Base-by-base conservation (phyloP, 768 basidiomycete species). In the Gloeophyllum trabeum region DNA sequence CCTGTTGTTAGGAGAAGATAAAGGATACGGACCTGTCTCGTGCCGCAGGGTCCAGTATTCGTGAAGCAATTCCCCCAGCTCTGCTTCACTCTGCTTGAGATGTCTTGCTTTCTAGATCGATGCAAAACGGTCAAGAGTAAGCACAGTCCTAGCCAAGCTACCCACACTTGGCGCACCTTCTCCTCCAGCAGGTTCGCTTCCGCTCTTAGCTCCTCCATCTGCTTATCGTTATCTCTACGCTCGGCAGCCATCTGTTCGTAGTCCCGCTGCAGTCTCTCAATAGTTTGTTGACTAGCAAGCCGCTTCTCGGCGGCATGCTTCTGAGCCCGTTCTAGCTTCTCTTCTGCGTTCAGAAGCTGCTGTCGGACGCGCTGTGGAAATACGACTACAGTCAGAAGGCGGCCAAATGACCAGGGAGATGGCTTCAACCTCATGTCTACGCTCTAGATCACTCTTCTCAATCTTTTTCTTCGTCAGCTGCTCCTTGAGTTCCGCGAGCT, bases 41-140 rank as follows among this genome's bases (percentile, higher is more conserved):
- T 84, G 80, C 28, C 86, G 70, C 41, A 90, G 64, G 43, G 71
- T 77, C 79, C 82, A 88, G 57, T 94, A 92, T 56, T 90, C 89
- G 6, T 74, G 63, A 30, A 96, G 67, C 16, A 96, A 66, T 43
- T 85, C 79, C 48, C 80, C 79, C n/a, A 93, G 64, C 55, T 92
- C 88, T 5, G 60, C 62, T 59, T 92, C 86, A 50, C 78, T 87
- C 45, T 66, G 66, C 54, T 73, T 79, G 42, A 88, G 61, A 51
- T 87, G 85, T 37, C 86, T 81, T 2, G 73, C 64, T 71, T 83
- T 89, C 86, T 90, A 45, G 3, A 22, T 12, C 21, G 49, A 32
- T 24, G 45, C 14, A 19, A 34, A 24, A 20, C 40, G 16, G 26
- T 4, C 1, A 41, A 16, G 6, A 22, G 18, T 21, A 43, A 51